phyloP scores from a whole-genome alignment of 768 basidiomycete species.

The Termitomyces sp. region DNA sequence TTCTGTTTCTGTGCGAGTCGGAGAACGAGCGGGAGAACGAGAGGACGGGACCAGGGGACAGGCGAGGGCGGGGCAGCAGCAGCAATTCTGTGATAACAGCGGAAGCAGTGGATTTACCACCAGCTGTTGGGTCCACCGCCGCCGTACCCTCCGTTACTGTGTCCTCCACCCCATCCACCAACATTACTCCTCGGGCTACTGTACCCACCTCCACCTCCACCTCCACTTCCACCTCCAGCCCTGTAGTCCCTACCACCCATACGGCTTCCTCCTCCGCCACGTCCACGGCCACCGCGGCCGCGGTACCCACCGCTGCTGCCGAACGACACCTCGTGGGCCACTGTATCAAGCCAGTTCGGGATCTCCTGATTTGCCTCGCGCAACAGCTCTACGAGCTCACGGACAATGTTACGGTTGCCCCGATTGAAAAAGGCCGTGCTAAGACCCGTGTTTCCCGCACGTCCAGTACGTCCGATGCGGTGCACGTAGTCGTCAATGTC shows the following conservation, averaged over 20 bases:
- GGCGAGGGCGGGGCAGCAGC: slow-evolving; percentile 11
- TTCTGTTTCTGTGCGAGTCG: slow-evolving; percentile 25
- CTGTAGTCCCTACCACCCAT: slow-evolving; percentile 43
- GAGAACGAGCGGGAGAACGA: slow-evolving; percentile 1
- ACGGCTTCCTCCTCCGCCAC: slow-evolving; percentile 45
- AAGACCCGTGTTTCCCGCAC: slow-evolving; percentile 96
- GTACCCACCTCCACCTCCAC: slow-evolving; percentile 16
- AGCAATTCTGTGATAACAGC: not conserved
- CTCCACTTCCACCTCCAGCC: slow-evolving; percentile 24
- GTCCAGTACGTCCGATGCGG: slow-evolving; percentile 96
- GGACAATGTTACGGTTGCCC: slow-evolving; percentile 87
- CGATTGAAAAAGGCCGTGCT: slow-evolving; percentile 96
- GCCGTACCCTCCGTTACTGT: slow-evolving; percentile 19
- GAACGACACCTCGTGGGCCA: slow-evolving; percentile 77
- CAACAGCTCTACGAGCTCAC: slow-evolving; percentile 88
- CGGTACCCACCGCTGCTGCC: slow-evolving; percentile 50
- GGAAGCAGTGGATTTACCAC: slow-evolving; percentile 32
- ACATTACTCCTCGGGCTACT: slow-evolving; percentile 23
- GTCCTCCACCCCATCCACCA: slow-evolving; percentile 23
- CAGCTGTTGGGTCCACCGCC: slow-evolving; percentile 28
- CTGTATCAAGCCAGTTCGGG: slow-evolving; percentile 84
- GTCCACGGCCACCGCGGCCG: slow-evolving; percentile 52
- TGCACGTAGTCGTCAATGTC: slow-evolving; percentile 99
- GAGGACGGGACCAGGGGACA: slow-evolving; percentile 1
- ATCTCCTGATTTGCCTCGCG: slow-evolving; percentile 96